Percentiles rank a stretch among this genome's conserved stretches.
Evolutionary conservation across 331 rosid species (phyloP).

Genomic region (Saraca asoca): DNA sequence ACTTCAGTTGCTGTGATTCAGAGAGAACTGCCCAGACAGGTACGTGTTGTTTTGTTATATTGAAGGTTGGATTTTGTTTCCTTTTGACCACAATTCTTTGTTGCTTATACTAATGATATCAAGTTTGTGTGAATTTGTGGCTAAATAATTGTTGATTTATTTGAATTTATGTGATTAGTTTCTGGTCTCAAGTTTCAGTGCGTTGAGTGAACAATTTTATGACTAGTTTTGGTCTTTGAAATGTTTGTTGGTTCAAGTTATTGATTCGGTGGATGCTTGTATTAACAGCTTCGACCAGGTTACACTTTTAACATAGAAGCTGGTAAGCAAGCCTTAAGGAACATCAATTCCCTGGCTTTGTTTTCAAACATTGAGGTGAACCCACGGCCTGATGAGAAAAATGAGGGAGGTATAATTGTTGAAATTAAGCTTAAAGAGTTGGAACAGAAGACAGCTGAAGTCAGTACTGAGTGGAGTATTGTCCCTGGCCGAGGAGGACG

Average conservation of each 20-base stretch:
- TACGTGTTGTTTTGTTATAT: conserved; percentile 25
- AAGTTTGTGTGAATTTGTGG: background rate
- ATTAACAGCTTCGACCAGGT: conserved; percentile 72
- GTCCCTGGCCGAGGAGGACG: conserved; percentile 93
- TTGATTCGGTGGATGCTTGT: conserved; percentile 26
- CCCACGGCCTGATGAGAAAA: conserved; percentile 93
- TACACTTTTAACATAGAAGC: conserved; percentile 82
- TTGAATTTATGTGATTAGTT: background rate
- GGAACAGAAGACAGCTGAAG: conserved; percentile 87
- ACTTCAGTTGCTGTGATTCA: conserved; percentile 39
- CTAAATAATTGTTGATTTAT: background rate
- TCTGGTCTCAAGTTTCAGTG: background rate
- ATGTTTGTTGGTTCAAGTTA: conserved; percentile 3
- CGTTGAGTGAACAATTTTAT: conserved; percentile 6
- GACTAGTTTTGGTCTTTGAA: conserved; percentile 1
- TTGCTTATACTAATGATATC: conserved; percentile 5
- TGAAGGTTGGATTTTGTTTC: background rate
- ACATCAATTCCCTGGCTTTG: conserved; percentile 76
- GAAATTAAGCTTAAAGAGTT: conserved; percentile 85
- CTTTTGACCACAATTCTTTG: background rate
- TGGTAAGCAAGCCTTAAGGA: conserved; percentile 89
- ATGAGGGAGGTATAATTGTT: conserved; percentile 85
- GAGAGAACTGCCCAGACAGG: conserved; percentile 91
- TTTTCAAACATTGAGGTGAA: conserved; percentile 93
- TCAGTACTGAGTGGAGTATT: conserved; percentile 87